phyloP scores from a whole-genome alignment of 306 rosid species.

The Cyclanthera cordifolia region DNA sequence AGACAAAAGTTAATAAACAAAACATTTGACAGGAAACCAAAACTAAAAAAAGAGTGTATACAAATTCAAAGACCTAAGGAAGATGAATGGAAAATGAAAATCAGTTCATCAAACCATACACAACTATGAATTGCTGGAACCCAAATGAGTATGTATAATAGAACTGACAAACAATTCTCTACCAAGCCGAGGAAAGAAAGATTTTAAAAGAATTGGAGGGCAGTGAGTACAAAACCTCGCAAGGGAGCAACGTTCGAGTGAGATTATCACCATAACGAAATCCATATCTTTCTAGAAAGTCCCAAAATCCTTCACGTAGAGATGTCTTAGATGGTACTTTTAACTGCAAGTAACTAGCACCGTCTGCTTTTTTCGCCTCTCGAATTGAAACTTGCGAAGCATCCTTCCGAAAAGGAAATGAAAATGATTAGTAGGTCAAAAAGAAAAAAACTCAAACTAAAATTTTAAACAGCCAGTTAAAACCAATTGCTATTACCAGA shows the following conservation, averaged over 20 bases:
- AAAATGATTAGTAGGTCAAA: not conserved
- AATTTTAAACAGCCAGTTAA: not conserved
- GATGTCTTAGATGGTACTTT: constrained; percentile 40
- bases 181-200: too few relatives aligned
- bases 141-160: too few relatives aligned
- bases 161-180: too few relatives aligned
- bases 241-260: constrained; percentile 76
- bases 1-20: too few relatives aligned
- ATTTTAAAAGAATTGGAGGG: constrained; percentile 6
- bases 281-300: constrained; percentile 62
- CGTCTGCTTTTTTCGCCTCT: constrained; percentile 62
- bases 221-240: constrained; percentile 54
- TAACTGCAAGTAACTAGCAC: constrained; percentile 47
- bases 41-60: not conserved
- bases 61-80: not conserved
- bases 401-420: constrained; percentile 25
- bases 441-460: constrained; percentile 2
- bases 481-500: not conserved
- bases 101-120: too few relatives aligned
- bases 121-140: too few relatives aligned
- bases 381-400: constrained; percentile 56
- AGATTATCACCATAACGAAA: constrained; percentile 49
- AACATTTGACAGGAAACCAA: not conserved
- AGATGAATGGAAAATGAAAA: too few relatives aligned
- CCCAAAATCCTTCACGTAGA: constrained; percentile 41